Conservation (phyloP, 2,329 filamentous ascomycete species). For the Penicillium sclerotiorum region DNA sequence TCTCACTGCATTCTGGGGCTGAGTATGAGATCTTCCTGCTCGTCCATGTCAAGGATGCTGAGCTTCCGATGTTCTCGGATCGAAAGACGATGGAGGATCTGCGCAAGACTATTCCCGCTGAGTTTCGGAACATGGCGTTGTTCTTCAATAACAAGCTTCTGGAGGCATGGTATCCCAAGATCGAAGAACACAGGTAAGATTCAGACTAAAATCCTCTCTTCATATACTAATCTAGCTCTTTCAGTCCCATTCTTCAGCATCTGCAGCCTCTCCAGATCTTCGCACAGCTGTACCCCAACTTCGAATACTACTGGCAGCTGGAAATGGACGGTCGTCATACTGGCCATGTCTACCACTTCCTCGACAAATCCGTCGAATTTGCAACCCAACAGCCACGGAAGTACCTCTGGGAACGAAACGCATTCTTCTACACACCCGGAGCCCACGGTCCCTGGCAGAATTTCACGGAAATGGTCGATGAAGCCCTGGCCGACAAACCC, state of each 20-base stretch:
- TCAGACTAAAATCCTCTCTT: neutral
- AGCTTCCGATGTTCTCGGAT: constrained; percentile 73
- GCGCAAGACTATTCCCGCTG: constrained; percentile 30
- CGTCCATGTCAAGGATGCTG: constrained; percentile 74
- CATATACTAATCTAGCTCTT: neutral
- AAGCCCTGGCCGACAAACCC: constrained; percentile 17
- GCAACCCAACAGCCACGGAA: constrained; percentile 68
- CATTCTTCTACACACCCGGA: constrained; percentile 74
- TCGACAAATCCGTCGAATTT: constrained; percentile 69
- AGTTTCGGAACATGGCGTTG: constrained; percentile 40
- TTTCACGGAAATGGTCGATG: constrained; percentile 66
- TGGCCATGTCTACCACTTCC: constrained; percentile 72
- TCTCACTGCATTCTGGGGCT: constrained; percentile 71
- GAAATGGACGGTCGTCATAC: constrained; percentile 69
- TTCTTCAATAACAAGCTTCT: constrained; percentile 36
- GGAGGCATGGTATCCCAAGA: constrained; percentile 32
- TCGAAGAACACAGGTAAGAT: constrained; percentile 30
- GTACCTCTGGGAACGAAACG: constrained; percentile 76
- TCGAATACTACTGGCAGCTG: constrained; percentile 71
- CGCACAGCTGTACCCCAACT: constrained; percentile 64
- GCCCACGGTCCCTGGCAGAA: constrained; percentile 73
- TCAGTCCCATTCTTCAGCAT: constrained; percentile 44
- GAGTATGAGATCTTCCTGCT: constrained; percentile 78
- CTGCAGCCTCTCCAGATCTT: constrained; percentile 64
- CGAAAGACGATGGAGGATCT: constrained; percentile 66